Percentiles rank a stretch among this genome's conserved stretches.
phyloP scores from a whole-genome alignment of 2,329 filamentous ascomycete species.

The Tolypocladium endophyticum region DNA sequence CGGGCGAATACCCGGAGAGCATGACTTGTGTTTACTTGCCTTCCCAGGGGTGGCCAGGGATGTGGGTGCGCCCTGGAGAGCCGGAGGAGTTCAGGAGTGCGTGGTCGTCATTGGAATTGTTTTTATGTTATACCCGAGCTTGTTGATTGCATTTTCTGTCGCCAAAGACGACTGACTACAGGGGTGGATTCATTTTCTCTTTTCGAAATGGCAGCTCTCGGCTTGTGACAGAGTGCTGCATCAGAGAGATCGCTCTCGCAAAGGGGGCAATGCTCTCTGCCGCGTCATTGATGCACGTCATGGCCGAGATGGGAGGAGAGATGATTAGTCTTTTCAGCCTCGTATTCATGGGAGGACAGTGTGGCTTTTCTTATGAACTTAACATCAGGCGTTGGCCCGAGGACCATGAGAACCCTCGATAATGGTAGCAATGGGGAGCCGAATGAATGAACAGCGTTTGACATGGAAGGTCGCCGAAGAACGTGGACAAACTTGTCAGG shows the following conservation, averaged over 20 bases:
- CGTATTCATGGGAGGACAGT: neutral
- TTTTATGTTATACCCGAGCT: slow-evolving; percentile 6
- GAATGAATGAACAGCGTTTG: neutral
- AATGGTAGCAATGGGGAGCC: neutral
- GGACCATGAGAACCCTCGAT: neutral
- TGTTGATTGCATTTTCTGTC: neutral
- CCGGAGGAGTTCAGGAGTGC: slow-evolving; percentile 7
- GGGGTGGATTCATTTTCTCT: neutral
- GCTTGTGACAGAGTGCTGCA: neutral
- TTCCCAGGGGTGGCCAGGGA: neutral
- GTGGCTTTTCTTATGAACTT: neutral
- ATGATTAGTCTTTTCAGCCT: neutral
- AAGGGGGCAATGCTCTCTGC: neutral
- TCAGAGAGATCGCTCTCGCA: neutral
- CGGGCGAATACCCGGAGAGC: neutral
- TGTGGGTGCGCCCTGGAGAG: neutral
- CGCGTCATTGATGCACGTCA: slow-evolving; percentile 2
- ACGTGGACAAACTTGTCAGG: neutral
- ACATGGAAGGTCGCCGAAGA: neutral
- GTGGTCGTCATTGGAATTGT: slow-evolving; percentile 3
- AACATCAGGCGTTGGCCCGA: neutral
- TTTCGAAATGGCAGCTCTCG: neutral
- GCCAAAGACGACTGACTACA: neutral
- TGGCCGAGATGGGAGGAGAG: neutral
- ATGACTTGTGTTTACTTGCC: neutral